Conservation (phyloP, 164 flowering plant genomes). For the Vitis rupestris region DNA sequence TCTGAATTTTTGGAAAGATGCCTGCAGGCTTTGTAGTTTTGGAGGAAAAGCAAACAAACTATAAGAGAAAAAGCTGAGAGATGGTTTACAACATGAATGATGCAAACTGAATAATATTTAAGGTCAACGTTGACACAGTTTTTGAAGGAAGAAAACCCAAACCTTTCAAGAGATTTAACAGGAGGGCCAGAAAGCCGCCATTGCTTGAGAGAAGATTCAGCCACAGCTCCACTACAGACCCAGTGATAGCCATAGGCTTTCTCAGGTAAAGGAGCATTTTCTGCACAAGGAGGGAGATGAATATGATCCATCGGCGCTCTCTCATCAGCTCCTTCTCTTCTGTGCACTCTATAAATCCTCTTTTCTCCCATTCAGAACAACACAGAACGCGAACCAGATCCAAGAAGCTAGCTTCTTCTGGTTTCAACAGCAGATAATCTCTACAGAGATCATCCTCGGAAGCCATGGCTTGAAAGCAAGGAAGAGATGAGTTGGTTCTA, state of each 20-base stretch:
- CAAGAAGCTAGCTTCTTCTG: conserved; percentile 32
- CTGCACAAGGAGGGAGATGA: conserved; percentile 42
- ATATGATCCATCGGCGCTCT: conserved; percentile 46
- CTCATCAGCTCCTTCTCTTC: background rate
- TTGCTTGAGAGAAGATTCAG: conserved; percentile 45
- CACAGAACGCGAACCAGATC: conserved; percentile 36
- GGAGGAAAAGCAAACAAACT: no score
- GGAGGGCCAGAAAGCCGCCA: conserved; percentile 22
- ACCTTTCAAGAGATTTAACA: conserved; percentile 44
- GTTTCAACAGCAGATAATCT: conserved; percentile 33
- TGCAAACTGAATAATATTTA: background rate
- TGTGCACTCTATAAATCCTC: conserved; percentile 30
- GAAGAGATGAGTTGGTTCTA: background rate
- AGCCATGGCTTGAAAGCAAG: conserved; percentile 17
- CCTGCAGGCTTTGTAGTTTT: background rate
- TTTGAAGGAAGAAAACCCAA: background rate
- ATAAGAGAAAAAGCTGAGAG: no score
- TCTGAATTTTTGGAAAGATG: background rate
- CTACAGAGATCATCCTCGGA: conserved; percentile 16
- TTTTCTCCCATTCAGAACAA: conserved; percentile 17
- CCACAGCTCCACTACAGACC: conserved; percentile 31
- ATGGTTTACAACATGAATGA: background rate
- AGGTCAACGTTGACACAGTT: background rate
- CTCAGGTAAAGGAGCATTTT: conserved; percentile 19
- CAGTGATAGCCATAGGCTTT: conserved; percentile 33